Evolutionary conservation across 345 rosid genomes (phyloP).

Genomic region (Boechera retrofracta): DNA sequence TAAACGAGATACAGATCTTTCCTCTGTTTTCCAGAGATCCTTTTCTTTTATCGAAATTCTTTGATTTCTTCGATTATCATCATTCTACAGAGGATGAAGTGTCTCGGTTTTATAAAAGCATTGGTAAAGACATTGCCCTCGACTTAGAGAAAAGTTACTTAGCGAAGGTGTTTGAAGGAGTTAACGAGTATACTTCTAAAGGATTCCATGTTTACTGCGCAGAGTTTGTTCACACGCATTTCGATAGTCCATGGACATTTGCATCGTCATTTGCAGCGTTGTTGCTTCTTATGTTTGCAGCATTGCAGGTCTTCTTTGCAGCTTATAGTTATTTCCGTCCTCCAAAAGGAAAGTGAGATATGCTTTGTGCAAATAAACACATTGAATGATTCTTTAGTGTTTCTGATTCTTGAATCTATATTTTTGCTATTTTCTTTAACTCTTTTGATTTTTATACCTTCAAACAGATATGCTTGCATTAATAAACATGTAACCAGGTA

Average conservation of each 20-base stretch:
- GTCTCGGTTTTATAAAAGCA: slow-evolving; percentile 51
- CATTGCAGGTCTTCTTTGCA: slow-evolving; percentile 51
- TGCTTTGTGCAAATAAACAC: too few species aligned
- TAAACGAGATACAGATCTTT: too few species aligned
- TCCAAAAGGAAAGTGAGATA: slow-evolving; percentile 18
- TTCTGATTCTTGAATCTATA: too few species aligned
- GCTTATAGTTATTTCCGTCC: slow-evolving; percentile 42
- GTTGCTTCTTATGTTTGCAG: slow-evolving; percentile 54
- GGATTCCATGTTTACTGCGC: slow-evolving; percentile 59
- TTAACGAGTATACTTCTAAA: slow-evolving; percentile 56
- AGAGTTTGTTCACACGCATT: slow-evolving; percentile 57
- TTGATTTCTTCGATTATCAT: too few species aligned
- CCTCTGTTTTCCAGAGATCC: too few species aligned
- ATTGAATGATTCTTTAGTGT: too few species aligned
- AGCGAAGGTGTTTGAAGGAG: slow-evolving; percentile 51
- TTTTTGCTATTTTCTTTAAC: too few species aligned
- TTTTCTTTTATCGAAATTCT: too few species aligned
- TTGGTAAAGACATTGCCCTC: slow-evolving; percentile 57
- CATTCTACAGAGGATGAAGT: slow-evolving; percentile 58
- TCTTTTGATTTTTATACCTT: too few species aligned
- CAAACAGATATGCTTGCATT: too few species aligned
- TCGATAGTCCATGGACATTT: slow-evolving; percentile 67
- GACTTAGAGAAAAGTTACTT: slow-evolving; percentile 54
- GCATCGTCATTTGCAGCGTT: slow-evolving; percentile 58
- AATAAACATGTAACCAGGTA: too few species aligned